These are phyloP conservation scores for Prunus yedoensis DNA, from an alignment of 331 rosid genomes.

Conservation along the genomic window DNA sequence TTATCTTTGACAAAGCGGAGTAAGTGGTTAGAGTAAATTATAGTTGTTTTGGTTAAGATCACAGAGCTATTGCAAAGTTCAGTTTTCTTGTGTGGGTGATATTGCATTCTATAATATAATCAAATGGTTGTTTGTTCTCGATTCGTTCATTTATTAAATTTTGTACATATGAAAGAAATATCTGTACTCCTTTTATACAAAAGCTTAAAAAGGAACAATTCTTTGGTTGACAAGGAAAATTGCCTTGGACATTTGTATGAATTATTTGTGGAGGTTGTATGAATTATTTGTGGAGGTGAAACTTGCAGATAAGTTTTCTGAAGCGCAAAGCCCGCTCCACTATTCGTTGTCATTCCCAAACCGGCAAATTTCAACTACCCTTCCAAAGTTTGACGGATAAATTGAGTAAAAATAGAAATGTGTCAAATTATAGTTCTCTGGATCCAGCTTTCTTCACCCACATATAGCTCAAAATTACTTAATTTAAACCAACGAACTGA, in stretches of 20 bases:
- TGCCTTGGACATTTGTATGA: background rate
- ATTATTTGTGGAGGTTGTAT: no score
- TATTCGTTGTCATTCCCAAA: background rate
- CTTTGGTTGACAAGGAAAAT: background rate
- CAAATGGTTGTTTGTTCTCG: no score
- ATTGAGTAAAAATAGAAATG: no score
- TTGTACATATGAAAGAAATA: no score
- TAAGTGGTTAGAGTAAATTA: background rate
- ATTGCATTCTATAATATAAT: background rate
- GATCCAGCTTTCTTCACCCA: background rate
- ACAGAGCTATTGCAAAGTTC: background rate
- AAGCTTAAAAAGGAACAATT: background rate
- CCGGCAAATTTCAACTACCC: background rate
- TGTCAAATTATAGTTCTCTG: background rate
- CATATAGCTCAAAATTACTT: background rate
- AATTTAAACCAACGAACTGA: no score
- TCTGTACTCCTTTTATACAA: background rate
- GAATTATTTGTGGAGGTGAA: no score
- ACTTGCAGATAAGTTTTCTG: no score
- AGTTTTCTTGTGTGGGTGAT: background rate
- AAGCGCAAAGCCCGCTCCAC: background rate
- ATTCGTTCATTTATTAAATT: no score
- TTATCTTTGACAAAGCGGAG: background rate
- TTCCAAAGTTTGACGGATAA: no score
- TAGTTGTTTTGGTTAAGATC: background rate